Percentiles rank a stretch among this genome's conserved stretches.
Conservation (phyloP, 1,284 basidiomycete species). For the Ustilago sp. region DNA sequence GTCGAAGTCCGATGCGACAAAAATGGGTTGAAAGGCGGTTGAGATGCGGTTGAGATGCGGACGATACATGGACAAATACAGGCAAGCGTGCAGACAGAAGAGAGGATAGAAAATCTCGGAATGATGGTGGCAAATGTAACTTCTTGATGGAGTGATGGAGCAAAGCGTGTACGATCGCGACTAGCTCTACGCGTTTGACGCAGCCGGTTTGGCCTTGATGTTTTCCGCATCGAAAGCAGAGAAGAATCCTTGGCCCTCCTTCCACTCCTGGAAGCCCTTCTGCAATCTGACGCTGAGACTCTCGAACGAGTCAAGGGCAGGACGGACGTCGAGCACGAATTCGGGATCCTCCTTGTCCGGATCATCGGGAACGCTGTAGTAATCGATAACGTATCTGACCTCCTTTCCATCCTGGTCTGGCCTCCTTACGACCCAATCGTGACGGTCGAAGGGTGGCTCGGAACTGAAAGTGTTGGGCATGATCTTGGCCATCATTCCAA, state of each 20-base stretch:
- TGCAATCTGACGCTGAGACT: constrained; percentile 46
- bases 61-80: background rate
- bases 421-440: constrained; percentile 94
- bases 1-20: background rate
- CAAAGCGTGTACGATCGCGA: background rate
- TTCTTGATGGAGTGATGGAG: background rate
- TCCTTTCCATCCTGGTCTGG: constrained; percentile 59
- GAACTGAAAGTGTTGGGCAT: constrained; percentile 89
- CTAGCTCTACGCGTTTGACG: constrained; percentile 2
- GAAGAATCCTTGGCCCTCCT: constrained; percentile 52
- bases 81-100: background rate
- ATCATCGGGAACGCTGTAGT: constrained; percentile 63
- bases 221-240: constrained; percentile 34
- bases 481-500: constrained; percentile 84
- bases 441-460: constrained; percentile 96
- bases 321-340: constrained; percentile 64
- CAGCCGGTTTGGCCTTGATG: constrained; percentile 11
- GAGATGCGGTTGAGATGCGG: background rate
- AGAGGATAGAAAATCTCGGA: background rate
- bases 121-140: background rate
- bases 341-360: constrained; percentile 62
- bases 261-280: constrained; percentile 60
- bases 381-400: constrained; percentile 69
- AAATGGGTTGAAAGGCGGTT: background rate
- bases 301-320: constrained; percentile 60